Percentiles rank a stretch among this genome's conserved stretches.
These are phyloP conservation scores for Colletotrichum tropicale DNA, from an alignment of 2,329 filamentous ascomycete species.

Conservation along the genomic window DNA sequence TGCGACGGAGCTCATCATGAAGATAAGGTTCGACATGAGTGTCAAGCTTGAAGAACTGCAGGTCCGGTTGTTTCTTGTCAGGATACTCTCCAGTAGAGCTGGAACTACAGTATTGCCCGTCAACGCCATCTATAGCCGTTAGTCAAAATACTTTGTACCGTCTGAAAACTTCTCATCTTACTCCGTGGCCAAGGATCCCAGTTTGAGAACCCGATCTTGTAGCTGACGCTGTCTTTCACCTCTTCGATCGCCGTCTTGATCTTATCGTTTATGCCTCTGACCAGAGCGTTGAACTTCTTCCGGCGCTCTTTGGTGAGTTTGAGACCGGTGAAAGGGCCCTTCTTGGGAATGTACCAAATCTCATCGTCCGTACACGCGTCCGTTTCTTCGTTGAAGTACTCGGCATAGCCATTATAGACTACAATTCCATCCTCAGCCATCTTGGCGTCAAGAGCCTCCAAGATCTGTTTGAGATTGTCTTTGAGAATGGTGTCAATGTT, in stretches of 20 bases:
- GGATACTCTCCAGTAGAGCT: neutral
- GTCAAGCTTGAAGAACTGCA: neutral
- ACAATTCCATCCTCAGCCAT: slow-evolving; percentile 32
- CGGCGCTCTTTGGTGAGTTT: slow-evolving; percentile 29
- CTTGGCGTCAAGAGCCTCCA: slow-evolving; percentile 22
- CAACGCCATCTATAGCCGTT: neutral
- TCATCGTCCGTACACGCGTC: slow-evolving; percentile 20
- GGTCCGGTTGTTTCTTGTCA: neutral
- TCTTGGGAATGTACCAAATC: slow-evolving; percentile 1
- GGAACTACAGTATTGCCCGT: neutral
- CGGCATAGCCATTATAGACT: slow-evolving; percentile 32
- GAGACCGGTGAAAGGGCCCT: slow-evolving; percentile 19
- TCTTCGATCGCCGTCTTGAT: slow-evolving; percentile 31
- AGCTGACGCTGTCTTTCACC: slow-evolving; percentile 13
- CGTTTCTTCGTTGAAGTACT: slow-evolving; percentile 33
- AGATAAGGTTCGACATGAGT: neutral
- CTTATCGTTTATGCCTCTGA: slow-evolving; percentile 28
- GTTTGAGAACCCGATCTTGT: slow-evolving; percentile 29
- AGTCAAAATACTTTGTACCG: neutral
- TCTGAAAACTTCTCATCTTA: neutral
- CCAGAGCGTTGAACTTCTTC: slow-evolving; percentile 31
- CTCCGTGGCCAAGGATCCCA: slow-evolving; percentile 26
- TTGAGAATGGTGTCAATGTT: slow-evolving; percentile 31
- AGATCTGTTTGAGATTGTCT: slow-evolving; percentile 28
- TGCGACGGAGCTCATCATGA: neutral